Conservation (phyloP, 1,284 basidiomycete genomes). For the Trichosporon sp. region DNA sequence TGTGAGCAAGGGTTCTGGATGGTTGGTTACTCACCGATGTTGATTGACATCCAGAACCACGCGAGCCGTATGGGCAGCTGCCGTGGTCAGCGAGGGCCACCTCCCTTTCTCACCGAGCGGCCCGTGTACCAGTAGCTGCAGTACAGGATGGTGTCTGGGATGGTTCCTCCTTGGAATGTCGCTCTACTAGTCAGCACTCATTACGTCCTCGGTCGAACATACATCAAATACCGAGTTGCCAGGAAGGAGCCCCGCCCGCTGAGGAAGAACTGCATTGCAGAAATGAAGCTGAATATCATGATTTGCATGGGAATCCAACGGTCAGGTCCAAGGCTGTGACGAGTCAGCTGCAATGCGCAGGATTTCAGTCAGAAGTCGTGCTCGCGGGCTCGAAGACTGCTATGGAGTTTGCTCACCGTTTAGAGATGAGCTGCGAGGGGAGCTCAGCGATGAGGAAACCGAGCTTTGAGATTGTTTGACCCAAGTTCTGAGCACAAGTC, state of each 20-base stretch:
- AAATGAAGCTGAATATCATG: constrained; percentile 37
- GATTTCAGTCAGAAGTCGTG: too few species aligned
- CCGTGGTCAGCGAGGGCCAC: not conserved
- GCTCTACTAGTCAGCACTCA: constrained; percentile 31
- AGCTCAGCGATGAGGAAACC: constrained; percentile 41
- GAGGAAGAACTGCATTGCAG: constrained; percentile 29
- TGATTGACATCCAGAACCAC: constrained; percentile 43
- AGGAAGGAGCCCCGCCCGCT: constrained; percentile 32
- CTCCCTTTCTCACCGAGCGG: not conserved
- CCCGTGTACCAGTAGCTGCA: constrained; percentile 43
- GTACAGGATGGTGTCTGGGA: constrained; percentile 47
- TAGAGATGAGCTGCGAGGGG: constrained; percentile 25
- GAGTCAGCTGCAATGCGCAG: not conserved
- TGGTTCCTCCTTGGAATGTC: constrained; percentile 42
- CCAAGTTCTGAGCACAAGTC: constrained; percentile 22
- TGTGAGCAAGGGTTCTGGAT: constrained; percentile 6
- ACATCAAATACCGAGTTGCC: constrained; percentile 24
- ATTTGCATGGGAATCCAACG: constrained; percentile 44
- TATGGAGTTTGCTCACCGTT: constrained; percentile 3
- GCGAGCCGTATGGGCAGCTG: constrained; percentile 45
- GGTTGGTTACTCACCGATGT: not conserved
- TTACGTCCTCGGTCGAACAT: too few species aligned
- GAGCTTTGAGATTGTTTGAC: constrained; percentile 34
- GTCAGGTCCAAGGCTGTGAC: constrained; percentile 35
- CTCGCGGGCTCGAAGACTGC: too few species aligned